phyloP scores from a whole-genome alignment of 2,329 filamentous ascomycete genomes.

The Pestalotiopsis sp. region DNA sequence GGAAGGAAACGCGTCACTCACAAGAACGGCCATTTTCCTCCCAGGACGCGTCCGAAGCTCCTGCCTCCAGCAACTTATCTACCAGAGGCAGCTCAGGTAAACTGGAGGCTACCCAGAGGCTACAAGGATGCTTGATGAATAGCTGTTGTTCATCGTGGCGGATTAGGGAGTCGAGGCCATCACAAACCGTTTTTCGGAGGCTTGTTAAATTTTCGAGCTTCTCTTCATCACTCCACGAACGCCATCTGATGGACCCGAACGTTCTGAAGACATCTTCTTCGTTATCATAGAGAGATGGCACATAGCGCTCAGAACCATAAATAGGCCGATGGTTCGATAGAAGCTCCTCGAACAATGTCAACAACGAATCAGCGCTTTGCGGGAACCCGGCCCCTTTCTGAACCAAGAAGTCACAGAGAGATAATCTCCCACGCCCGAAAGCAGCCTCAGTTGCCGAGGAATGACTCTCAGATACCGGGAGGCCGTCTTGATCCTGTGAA shows the following conservation, averaged over 20 bases:
- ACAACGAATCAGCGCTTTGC: neutral
- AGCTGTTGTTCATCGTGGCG: neutral
- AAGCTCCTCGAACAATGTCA: neutral
- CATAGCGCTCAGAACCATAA: neutral
- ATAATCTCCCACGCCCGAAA: neutral
- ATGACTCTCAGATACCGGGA: neutral
- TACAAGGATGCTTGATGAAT: neutral
- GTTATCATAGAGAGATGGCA: neutral
- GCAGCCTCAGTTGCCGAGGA: neutral
- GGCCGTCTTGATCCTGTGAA: neutral
- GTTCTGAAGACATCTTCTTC: neutral
- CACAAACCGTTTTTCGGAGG: neutral
- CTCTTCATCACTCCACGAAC: neutral
- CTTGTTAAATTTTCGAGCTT: neutral
- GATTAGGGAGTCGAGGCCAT: neutral
- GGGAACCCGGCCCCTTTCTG: neutral
- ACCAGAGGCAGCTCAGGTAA: neutral
- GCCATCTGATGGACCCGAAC: neutral
- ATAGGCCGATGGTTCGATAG: neutral
- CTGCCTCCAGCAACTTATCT: neutral
- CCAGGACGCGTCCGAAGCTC: neutral
- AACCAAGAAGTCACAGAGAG: neutral
- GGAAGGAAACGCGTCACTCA: neutral
- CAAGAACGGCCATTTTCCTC: neutral
- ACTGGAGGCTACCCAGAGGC: neutral